phyloP scores from a whole-genome alignment of 208 protist species.

The Porcisia hertigi region DNA sequence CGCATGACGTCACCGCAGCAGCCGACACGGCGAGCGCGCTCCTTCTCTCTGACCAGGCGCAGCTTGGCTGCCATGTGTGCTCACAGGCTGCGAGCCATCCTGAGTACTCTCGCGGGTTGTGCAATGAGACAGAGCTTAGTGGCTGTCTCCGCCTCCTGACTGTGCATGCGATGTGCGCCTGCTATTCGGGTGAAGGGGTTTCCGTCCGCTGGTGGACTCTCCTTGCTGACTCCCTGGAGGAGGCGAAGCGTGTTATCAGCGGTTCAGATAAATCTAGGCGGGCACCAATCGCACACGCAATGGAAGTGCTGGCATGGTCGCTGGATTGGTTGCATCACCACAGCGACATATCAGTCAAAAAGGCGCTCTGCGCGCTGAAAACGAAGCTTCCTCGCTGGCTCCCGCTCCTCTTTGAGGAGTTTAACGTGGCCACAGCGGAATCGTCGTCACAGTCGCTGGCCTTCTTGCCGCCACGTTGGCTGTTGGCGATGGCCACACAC shows the following conservation, averaged over 20 bases:
- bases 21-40: constrained; percentile 10
- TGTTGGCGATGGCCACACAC: constrained; percentile 8
- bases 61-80: constrained; percentile 2
- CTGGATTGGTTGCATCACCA: constrained; percentile 21
- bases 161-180: constrained; percentile 11
- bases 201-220: background rate
- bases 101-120: background rate
- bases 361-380: background rate
- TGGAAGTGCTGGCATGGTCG: constrained; percentile 26
- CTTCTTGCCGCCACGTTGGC: constrained; percentile 20
- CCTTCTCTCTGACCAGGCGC: constrained; percentile 7
- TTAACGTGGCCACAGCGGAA: background rate
- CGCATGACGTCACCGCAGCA: constrained; percentile 5
- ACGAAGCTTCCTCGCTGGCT: constrained; percentile 22
- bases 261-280: constrained; percentile 22
- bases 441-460: background rate
- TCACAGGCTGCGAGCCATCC: background rate
- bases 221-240: constrained; percentile 4
- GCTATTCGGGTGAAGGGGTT: background rate
- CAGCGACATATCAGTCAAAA: background rate
- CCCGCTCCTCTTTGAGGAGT: constrained; percentile 18
- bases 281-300: constrained; percentile 10
- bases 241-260: constrained; percentile 11
- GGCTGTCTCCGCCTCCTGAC: constrained; percentile 20
- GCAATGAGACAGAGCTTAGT: background rate